Conservation (phyloP, 306 rosid genomes). For the Dryas octopetala region DNA sequence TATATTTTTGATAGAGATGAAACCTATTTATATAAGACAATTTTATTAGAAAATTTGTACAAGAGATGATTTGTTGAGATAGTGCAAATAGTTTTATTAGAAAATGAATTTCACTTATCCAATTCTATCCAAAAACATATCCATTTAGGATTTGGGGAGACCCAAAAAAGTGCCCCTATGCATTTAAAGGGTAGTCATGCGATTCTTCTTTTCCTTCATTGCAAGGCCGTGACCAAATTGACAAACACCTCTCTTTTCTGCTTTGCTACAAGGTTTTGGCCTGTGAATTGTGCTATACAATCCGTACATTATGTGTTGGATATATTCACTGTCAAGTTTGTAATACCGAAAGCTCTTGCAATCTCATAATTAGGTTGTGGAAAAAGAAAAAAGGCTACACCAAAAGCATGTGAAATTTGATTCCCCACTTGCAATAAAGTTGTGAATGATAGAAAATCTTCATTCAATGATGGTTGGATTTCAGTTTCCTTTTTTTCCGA, state of each 20-base stretch:
- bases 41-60: no score
- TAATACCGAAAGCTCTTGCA: constrained; percentile 30
- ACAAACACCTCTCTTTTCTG: constrained; percentile 28
- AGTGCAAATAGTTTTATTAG: no score
- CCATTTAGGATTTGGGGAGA: constrained; percentile 8
- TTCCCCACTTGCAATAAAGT: constrained; percentile 33
- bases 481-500: background rate
- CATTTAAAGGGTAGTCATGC: constrained; percentile 32
- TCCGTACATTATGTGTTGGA: constrained; percentile 20
- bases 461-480: background rate
- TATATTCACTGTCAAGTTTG: constrained; percentile 32
- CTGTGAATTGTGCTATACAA: constrained; percentile 20
- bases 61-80: no score
- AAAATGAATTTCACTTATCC: constrained; percentile 32
- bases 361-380: constrained; percentile 27
- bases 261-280: constrained; percentile 20
- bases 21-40: no score
- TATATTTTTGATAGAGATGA: no score
- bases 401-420: constrained; percentile 44
- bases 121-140: constrained; percentile 44
- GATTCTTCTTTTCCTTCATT: constrained; percentile 36
- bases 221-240: constrained; percentile 47
- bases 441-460: constrained; percentile 11
- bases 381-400: constrained; percentile 1
- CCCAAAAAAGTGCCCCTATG: background rate